Evolutionary conservation across 2,329 filamentous ascomycete genomes (phyloP), one percentile per base, ranked within the genome.

Genomic region (Botryotinia narcissicola): DNA sequence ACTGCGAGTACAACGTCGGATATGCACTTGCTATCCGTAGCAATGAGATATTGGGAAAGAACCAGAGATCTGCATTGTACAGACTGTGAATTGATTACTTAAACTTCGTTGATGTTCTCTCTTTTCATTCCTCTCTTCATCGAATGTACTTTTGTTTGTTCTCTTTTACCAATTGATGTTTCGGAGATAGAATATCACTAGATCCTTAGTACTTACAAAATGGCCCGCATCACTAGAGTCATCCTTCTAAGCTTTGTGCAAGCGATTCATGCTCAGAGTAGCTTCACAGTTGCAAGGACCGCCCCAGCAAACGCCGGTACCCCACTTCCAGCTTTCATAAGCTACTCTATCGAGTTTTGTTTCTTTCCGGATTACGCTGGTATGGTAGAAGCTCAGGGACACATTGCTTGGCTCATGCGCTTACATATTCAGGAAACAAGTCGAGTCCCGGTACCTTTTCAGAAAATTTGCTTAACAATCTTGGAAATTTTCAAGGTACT

Each of bases 391-490:
- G n/a, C 35, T 35, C 35, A 37, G 7, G 32, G 46, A n/a, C 29
- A 32, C 16, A 40, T 57, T 3, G n/a, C 32, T 59, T 8, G 46
- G 57, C 35, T n/a, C 48, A 29, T 20, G 29, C 29, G 29, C 68
- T 71, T 16, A 63, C 40, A 40, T 25, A 5, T 32, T 22, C 59
- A 84, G 85, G 88, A 20, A 90, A 89, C 77, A 80, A 80, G 10
- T 86, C 86, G 0, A 77, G 79, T 14, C 89, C 89, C 2, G 91
- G 91, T 77, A 83, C 79, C 0, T 91, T 89, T 80, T 90, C 88
- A 0, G 84, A 90, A 74, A 89, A 88, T 67, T 83, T 91, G 10
- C 81, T 91, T 40, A 84, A 86, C 46, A 91, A 90, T 73, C 77
- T 91, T 32, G 86, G 83, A 1, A 79, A 84, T n/a, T 78, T 90